These are phyloP conservation scores for Penicillium griseofulvum DNA, from an alignment of 2,329 filamentous ascomycete species.

Conservation along the genomic window DNA sequence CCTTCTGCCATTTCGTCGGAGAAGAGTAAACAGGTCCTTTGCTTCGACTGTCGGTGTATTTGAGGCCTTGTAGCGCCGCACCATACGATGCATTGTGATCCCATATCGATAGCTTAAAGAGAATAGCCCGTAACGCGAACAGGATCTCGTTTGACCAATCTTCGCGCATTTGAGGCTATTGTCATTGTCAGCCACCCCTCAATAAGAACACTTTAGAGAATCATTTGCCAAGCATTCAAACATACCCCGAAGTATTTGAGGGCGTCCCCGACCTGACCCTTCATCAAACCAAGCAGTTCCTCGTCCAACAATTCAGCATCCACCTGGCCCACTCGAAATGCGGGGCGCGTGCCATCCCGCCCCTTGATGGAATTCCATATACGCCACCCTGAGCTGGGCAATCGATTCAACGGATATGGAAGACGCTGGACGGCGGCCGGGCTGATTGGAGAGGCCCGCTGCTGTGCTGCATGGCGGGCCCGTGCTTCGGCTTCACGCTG, in stretches of 20 bases:
- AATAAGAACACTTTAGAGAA: neutral
- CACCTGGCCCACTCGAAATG: slow-evolving; percentile 91
- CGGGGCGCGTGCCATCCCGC: slow-evolving; percentile 75
- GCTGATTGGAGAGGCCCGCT: slow-evolving; percentile 50
- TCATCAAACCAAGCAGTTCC: slow-evolving; percentile 81
- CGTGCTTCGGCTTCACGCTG: slow-evolving; percentile 68
- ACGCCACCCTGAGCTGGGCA: slow-evolving; percentile 45
- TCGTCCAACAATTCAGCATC: slow-evolving; percentile 94
- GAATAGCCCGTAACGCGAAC: slow-evolving; percentile 68
- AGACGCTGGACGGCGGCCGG: slow-evolving; percentile 57
- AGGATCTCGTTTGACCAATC: slow-evolving; percentile 86
- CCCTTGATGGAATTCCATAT: slow-evolving; percentile 70
- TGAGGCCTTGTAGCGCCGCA: slow-evolving; percentile 84
- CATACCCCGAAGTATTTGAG: slow-evolving; percentile 78
- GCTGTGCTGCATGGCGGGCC: slow-evolving; percentile 49
- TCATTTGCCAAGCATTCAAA: neutral
- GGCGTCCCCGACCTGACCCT: slow-evolving; percentile 80
- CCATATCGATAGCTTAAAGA: slow-evolving; percentile 97
- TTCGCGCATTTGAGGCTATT: slow-evolving; percentile 65
- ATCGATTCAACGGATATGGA: slow-evolving; percentile 61
- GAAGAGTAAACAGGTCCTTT: slow-evolving; percentile 61
- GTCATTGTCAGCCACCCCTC: neutral
- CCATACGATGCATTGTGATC: slow-evolving; percentile 95
- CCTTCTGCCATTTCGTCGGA: slow-evolving; percentile 80
- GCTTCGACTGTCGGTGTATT: slow-evolving; percentile 79